These are phyloP conservation scores for Aureobasidium lini DNA, from an alignment of 2,329 filamentous ascomycete species.

Conservation along the genomic window DNA sequence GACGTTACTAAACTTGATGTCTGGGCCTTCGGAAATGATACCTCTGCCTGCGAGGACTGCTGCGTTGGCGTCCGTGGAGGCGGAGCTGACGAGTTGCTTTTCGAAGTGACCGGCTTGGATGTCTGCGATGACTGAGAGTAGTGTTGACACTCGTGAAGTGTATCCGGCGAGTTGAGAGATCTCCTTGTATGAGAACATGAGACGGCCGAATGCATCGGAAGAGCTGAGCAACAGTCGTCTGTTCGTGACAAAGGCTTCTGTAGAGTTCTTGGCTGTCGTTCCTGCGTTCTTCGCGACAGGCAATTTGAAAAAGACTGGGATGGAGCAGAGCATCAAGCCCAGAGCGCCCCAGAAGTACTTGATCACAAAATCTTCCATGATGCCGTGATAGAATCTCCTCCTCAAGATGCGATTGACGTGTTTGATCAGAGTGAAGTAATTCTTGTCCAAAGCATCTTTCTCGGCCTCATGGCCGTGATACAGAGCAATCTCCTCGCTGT, in stretches of 20 bases:
- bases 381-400: conserved; percentile 88
- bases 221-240: conserved; percentile 83
- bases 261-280: conserved; percentile 28
- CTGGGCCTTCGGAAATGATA: conserved; percentile 68
- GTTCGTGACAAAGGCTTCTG: conserved; percentile 78
- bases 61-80: conserved; percentile 71
- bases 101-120: conserved; percentile 85
- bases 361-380: conserved; percentile 99
- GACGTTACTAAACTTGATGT: conserved; percentile 80
- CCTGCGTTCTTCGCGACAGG: conserved; percentile 55
- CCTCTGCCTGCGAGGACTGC: conserved; percentile 77
- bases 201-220: conserved; percentile 87
- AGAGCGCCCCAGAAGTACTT: conserved; percentile 99
- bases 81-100: conserved; percentile 91
- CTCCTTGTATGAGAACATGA: conserved; percentile 98
- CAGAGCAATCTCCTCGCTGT: conserved; percentile 88
- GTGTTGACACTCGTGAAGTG: conserved; percentile 81
- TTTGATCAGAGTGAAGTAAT: conserved; percentile 98
- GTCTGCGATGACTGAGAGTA: conserved; percentile 91
- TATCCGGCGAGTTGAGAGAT: conserved; percentile 93
- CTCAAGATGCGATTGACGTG: conserved; percentile 95
- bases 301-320: conserved; percentile 92
- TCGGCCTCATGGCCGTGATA: conserved; percentile 89
- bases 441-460: conserved; percentile 94
- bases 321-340: conserved; percentile 82